Evolutionary conservation across 495 filamentous ascomycete genomes (phyloP).

Genomic region (Elaphomyces granulatus): DNA sequence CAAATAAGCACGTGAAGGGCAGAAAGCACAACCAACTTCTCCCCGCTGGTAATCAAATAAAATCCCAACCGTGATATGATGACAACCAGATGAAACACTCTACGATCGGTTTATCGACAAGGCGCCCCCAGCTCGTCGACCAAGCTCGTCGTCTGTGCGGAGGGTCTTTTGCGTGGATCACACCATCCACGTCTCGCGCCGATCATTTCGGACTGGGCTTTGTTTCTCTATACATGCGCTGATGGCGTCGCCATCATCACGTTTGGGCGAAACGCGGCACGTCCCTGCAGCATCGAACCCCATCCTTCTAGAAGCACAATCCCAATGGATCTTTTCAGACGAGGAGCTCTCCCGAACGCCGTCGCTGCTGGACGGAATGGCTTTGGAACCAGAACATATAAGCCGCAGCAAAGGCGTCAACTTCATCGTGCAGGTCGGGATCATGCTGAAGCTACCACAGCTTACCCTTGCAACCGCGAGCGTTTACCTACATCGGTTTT

Average conservation of each 20-base stretch:
- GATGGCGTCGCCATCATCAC: conserved; percentile 24
- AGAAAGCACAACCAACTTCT: too few relatives aligned
- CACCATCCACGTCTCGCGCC: too few relatives aligned
- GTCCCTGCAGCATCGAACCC: conserved; percentile 35
- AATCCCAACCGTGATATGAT: too few relatives aligned
- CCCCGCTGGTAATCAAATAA: too few relatives aligned
- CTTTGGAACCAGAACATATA: conserved; percentile 56
- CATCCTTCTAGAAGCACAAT: conserved; percentile 38
- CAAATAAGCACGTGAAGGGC: too few relatives aligned
- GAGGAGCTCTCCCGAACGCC: conserved; percentile 71
- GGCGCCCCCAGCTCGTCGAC: too few relatives aligned
- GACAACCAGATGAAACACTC: too few relatives aligned
- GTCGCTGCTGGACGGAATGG: conserved; percentile 69
- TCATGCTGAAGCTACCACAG: conserved; percentile 84
- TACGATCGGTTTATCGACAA: too few relatives aligned
- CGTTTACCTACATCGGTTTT: conserved; percentile 88
- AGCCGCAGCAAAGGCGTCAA: conserved; percentile 81
- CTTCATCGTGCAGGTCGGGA: conserved; percentile 89
- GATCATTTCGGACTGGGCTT: too few relatives aligned
- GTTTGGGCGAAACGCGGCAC: conserved; percentile 21
- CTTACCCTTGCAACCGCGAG: conserved; percentile 83
- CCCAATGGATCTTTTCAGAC: conserved; percentile 82
- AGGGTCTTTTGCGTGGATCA: too few relatives aligned
- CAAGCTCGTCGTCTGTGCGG: too few relatives aligned
- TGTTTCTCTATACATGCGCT: too few relatives aligned